Conservation (phyloP, 1,284 basidiomycete genomes). For the Ceratobasidium sp. region DNA sequence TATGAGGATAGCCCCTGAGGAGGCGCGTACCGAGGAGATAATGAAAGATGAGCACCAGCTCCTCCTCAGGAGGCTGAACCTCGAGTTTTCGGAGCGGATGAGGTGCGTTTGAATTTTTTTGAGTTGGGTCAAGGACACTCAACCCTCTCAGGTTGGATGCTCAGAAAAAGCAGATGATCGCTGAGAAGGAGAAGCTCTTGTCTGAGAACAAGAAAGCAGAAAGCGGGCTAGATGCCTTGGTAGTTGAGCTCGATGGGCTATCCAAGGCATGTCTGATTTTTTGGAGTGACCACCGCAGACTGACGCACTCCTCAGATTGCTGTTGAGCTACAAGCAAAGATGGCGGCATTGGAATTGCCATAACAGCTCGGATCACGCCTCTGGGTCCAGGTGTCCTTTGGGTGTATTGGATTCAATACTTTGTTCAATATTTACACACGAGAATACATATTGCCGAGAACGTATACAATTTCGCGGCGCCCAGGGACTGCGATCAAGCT, state of each 20-base stretch:
- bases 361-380: background rate
- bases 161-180: conserved; percentile 69
- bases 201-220: conserved; percentile 75
- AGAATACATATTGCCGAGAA: conserved; percentile 43
- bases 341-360: conserved; percentile 47
- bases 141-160: conserved; percentile 66
- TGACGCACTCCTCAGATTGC: conserved; percentile 37
- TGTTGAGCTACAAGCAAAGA: conserved; percentile 46
- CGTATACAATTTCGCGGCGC: conserved; percentile 37
- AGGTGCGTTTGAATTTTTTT: conserved; percentile 59
- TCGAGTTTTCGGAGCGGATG: conserved; percentile 83
- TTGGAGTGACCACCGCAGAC: background rate
- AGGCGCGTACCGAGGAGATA: conserved; percentile 68
- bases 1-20: conserved; percentile 69
- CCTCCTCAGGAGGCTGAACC: conserved; percentile 82
- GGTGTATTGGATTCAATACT: background rate
- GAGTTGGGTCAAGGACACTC: conserved; percentile 23
- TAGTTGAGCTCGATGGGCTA: conserved; percentile 74
- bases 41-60: conserved; percentile 76
- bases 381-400: background rate
- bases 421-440: conserved; percentile 43
- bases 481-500: background rate
- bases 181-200: conserved; percentile 76
- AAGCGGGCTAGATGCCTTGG: conserved; percentile 75
- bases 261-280: conserved; percentile 61